A percentile compares a stretch with the other conserved stretches of the same genome.
phyloP scores from a whole-genome alignment of 2,329 filamentous ascomycete genomes.

The Monilinia fructicola region DNA sequence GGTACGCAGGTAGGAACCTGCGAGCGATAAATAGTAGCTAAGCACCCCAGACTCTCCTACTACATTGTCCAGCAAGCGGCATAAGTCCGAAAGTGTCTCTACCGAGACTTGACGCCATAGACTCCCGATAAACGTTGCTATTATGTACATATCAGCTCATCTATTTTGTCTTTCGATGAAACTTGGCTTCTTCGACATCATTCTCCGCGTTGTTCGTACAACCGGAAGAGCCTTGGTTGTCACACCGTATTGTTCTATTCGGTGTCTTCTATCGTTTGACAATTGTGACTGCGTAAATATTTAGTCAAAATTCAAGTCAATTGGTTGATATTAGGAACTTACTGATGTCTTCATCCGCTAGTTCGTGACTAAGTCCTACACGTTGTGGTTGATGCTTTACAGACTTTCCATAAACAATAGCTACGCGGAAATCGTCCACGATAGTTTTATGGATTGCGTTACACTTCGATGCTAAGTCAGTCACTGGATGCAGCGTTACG shows the following conservation, averaged over 20 bases:
- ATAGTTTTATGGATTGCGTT: slow-evolving; percentile 97
- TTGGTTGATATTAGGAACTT: slow-evolving; percentile 24
- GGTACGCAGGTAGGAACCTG: slow-evolving; percentile 1
- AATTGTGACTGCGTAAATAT: slow-evolving; percentile 53
- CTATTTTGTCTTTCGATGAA: slow-evolving; percentile 1
- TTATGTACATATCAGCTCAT: slow-evolving; percentile 17
- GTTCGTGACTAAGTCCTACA: slow-evolving; percentile 85
- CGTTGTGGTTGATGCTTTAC: slow-evolving; percentile 98
- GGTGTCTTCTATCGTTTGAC: slow-evolving; percentile 57
- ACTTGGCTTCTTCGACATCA: background rate
- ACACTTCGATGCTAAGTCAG: slow-evolving; percentile 59
- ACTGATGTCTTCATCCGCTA: slow-evolving; percentile 93
- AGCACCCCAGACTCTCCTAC: background rate
- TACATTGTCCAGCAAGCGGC: background rate
- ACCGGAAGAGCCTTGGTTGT: slow-evolving; percentile 20
- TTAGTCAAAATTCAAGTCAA: slow-evolving; percentile 6
- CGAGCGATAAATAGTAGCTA: background rate
- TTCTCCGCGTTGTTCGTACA: slow-evolving; percentile 9
- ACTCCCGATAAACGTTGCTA: slow-evolving; percentile 26
- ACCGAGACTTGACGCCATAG: slow-evolving; percentile 27
- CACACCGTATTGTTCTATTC: slow-evolving; percentile 8
- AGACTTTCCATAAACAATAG: slow-evolving; percentile 94
- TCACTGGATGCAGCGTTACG: slow-evolving; percentile 10
- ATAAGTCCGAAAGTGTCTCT: background rate
- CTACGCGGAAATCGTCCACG: slow-evolving; percentile 90